Percentiles rank a stretch among this genome's conserved stretches.
Evolutionary conservation across 2,329 filamentous ascomycete genomes (phyloP).

Genomic region (Pleomassaria siparia): DNA sequence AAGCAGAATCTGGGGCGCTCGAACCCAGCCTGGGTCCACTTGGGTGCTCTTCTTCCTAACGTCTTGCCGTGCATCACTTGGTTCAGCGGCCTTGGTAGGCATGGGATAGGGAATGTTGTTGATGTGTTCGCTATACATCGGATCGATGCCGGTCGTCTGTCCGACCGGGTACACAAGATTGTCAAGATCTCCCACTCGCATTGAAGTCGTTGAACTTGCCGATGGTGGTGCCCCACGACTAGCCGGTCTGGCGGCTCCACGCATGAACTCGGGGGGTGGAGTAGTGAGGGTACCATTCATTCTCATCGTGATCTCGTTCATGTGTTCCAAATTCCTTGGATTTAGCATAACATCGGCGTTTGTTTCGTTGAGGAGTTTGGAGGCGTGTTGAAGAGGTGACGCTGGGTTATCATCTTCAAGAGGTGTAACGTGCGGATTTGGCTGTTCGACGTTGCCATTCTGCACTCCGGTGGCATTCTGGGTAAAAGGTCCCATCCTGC

Average conservation of each 20-base stretch:
- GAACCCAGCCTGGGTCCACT: slow-evolving; percentile 65
- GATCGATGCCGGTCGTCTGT: slow-evolving; percentile 87
- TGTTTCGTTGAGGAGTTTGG: slow-evolving; percentile 65
- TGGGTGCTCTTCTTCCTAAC: slow-evolving; percentile 62
- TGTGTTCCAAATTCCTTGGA: slow-evolving; percentile 64
- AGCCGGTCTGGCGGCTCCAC: slow-evolving; percentile 49
- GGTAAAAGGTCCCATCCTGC: slow-evolving; percentile 50
- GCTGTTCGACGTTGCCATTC: slow-evolving; percentile 45
- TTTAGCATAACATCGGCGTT: slow-evolving; percentile 67
- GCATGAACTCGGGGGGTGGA: slow-evolving; percentile 57
- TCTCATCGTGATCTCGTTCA: slow-evolving; percentile 61
- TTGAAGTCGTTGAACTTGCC: slow-evolving; percentile 53
- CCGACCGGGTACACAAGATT: slow-evolving; percentile 88
- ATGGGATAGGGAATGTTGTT: slow-evolving; percentile 88
- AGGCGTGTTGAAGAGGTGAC: slow-evolving; percentile 68
- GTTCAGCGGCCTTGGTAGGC: slow-evolving; percentile 64
- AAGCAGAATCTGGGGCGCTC: slow-evolving; percentile 77
- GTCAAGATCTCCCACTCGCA: slow-evolving; percentile 63
- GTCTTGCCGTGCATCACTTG: slow-evolving; percentile 52
- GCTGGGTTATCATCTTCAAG: slow-evolving; percentile 64
- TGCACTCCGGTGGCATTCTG: slow-evolving; percentile 42
- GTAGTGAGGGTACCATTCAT: slow-evolving; percentile 59
- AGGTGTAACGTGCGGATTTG: slow-evolving; percentile 48
- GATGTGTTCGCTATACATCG: slow-evolving; percentile 91
- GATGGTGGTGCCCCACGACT: slow-evolving; percentile 48